Evolutionary conservation across 2,329 filamentous ascomycete genomes (phyloP).

Genomic region (Epichloe sylvatica): DNA sequence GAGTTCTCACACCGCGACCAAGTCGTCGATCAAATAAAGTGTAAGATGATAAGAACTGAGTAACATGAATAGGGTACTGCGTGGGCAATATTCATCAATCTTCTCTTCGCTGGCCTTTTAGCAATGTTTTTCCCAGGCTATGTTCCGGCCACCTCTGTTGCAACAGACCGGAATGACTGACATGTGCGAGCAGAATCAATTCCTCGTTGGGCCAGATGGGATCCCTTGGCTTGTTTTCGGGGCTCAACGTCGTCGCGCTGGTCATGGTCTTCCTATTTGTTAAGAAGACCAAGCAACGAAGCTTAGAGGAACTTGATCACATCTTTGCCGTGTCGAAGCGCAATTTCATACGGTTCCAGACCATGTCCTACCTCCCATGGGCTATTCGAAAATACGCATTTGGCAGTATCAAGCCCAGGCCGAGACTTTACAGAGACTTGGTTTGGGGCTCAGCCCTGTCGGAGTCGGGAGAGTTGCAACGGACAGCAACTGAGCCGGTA

Average conservation of each 20-base stretch:
- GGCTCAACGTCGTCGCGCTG: conserved; percentile 32
- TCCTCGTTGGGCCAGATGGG: conserved; percentile 17
- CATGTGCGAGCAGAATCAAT: conserved; percentile 9
- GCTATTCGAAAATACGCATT: conserved; percentile 16
- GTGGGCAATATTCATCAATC: conserved; percentile 33
- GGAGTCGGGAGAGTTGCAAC: conserved; percentile 2
- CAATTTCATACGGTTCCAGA: conserved; percentile 24
- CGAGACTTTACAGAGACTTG: conserved; percentile 20
- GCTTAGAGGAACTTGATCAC: conserved; percentile 26
- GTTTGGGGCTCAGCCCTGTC: conserved; percentile 14
- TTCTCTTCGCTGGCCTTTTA: conserved; percentile 32
- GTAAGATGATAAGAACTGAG: neutral
- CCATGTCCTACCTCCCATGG: conserved; percentile 22
- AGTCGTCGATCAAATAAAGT: neutral
- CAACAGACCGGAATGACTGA: conserved; percentile 6
- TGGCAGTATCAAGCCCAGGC: conserved; percentile 9
- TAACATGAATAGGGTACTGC: conserved; percentile 25
- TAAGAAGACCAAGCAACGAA: conserved; percentile 28
- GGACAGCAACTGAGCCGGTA: neutral
- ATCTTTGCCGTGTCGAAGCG: conserved; percentile 25
- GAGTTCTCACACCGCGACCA: conserved; percentile 1
- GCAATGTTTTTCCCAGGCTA: conserved; percentile 27
- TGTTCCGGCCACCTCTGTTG: neutral
- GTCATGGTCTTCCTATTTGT: conserved; percentile 30
- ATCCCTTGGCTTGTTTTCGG: conserved; percentile 31